These are phyloP conservation scores for Apiospora saccharicola DNA, from an alignment of 2,329 filamentous ascomycete genomes.

Conservation along the genomic window DNA sequence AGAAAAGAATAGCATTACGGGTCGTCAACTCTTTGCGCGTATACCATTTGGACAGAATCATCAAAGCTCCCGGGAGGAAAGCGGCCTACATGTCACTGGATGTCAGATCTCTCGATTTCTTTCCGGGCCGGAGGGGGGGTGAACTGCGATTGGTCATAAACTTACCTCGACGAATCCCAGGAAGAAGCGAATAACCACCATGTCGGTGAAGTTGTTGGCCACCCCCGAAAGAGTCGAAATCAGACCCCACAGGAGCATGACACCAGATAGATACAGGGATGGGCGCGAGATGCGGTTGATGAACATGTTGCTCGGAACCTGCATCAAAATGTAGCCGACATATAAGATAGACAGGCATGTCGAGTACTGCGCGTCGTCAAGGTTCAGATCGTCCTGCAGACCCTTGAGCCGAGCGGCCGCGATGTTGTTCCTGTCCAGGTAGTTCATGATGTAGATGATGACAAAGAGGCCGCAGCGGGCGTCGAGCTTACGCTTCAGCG, in stretches of 20 bases:
- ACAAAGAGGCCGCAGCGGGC: constrained; percentile 72
- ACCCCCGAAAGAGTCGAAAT: constrained; percentile 65
- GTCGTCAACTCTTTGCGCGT: constrained; percentile 64
- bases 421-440: constrained; percentile 74
- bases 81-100: constrained; percentile 56
- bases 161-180: constrained; percentile 60
- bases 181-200: constrained; percentile 65
- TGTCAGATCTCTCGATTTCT: background rate
- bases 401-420: constrained; percentile 71
- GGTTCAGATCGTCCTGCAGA: constrained; percentile 63
- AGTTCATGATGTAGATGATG: constrained; percentile 80
- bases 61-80: constrained; percentile 68
- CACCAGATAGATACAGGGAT: constrained; percentile 57
- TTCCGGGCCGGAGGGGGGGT: background rate
- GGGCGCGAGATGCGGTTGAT: constrained; percentile 61
- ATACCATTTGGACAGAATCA: constrained; percentile 73
- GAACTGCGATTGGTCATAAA: background rate
- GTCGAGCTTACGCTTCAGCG: constrained; percentile 75
- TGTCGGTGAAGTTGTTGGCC: constrained; percentile 58
- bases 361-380: constrained; percentile 63
- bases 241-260: constrained; percentile 67
- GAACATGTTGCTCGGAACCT: constrained; percentile 65
- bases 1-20: constrained; percentile 65
- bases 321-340: constrained; percentile 71
- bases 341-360: constrained; percentile 71